Evolutionary conservation across 306 rosid genomes (phyloP).

Genomic region (Boehmeria nivea): DNA sequence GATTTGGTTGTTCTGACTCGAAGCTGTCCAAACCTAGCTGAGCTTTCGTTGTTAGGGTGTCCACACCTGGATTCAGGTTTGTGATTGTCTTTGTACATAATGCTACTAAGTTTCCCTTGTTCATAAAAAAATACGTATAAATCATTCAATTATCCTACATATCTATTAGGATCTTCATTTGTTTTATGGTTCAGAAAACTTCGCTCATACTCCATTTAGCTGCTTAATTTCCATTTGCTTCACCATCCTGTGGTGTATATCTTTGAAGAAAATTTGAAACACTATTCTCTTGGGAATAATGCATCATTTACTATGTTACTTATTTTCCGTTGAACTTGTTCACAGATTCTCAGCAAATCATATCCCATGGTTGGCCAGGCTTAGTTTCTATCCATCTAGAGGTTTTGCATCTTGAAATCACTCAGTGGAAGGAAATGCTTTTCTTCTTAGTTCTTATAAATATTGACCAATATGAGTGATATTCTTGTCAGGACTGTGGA

Average conservation of each 20-base stretch:
- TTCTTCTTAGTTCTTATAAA: slow-evolving; percentile 7
- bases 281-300: neutral
- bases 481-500: slow-evolving; percentile 62
- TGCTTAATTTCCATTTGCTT: too few relatives aligned
- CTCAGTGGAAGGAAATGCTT: slow-evolving; percentile 5
- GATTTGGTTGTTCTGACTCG: slow-evolving; percentile 54
- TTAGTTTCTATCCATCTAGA: slow-evolving; percentile 70
- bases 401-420: slow-evolving; percentile 37
- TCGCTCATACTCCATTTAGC: too few relatives aligned
- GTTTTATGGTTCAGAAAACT: too few relatives aligned
- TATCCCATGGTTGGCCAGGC: slow-evolving; percentile 82
- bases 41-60: slow-evolving; percentile 74
- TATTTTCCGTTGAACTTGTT: slow-evolving; percentile 9
- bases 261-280: too few relatives aligned
- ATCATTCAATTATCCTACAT: neutral
- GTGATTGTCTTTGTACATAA: slow-evolving; percentile 24
- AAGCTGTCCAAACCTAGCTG: slow-evolving; percentile 54
- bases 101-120: slow-evolving; percentile 13
- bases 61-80: slow-evolving; percentile 62
- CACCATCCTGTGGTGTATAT: too few relatives aligned
- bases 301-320: slow-evolving; percentile 4
- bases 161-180: too few relatives aligned
- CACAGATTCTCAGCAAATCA: slow-evolving; percentile 71
- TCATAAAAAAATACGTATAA: neutral
- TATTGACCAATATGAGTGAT: slow-evolving; percentile 19